phyloP scores from a whole-genome alignment of 805 yeast species.

The Yarrowia sp. region DNA sequence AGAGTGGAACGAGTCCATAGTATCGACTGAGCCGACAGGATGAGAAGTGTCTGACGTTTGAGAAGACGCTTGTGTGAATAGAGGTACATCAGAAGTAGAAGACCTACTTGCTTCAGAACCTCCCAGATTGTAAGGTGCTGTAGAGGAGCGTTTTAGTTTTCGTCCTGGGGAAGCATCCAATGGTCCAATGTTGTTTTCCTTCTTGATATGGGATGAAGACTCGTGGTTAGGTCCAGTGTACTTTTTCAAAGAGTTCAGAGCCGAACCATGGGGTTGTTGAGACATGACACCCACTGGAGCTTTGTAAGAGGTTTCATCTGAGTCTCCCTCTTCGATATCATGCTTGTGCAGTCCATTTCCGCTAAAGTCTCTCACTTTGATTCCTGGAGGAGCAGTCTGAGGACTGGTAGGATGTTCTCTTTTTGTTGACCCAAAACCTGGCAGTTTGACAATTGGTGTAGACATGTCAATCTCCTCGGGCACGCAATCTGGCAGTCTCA shows the following conservation, averaged over 20 bases:
- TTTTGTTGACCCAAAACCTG: neutral
- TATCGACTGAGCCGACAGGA: conserved; percentile 3
- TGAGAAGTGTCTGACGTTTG: conserved; percentile 18
- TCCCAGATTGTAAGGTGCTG: conserved; percentile 17
- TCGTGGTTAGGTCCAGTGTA: conserved; percentile 10
- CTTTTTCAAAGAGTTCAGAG: conserved; percentile 1
- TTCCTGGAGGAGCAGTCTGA: neutral
- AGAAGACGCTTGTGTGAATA: conserved; percentile 19
- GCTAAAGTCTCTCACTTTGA: conserved; percentile 12
- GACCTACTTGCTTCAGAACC: neutral
- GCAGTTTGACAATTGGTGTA: conserved; percentile 20
- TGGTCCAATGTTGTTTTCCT: neutral
- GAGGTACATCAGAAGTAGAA: conserved; percentile 12
- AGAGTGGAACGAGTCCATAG: conserved; percentile 21
- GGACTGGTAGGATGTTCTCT: neutral
- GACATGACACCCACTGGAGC: conserved; percentile 22
- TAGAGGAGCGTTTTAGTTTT: neutral
- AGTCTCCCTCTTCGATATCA: neutral
- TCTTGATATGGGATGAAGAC: neutral
- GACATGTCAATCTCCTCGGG: neutral
- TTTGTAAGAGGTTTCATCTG: neutral
- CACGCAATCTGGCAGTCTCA: neutral
- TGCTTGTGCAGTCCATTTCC: neutral
- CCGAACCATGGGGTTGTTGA: conserved; percentile 13
- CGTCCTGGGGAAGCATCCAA: neutral